Evolutionary conservation across 768 basidiomycete genomes (phyloP).

Genomic region (Boletellus ananas): DNA sequence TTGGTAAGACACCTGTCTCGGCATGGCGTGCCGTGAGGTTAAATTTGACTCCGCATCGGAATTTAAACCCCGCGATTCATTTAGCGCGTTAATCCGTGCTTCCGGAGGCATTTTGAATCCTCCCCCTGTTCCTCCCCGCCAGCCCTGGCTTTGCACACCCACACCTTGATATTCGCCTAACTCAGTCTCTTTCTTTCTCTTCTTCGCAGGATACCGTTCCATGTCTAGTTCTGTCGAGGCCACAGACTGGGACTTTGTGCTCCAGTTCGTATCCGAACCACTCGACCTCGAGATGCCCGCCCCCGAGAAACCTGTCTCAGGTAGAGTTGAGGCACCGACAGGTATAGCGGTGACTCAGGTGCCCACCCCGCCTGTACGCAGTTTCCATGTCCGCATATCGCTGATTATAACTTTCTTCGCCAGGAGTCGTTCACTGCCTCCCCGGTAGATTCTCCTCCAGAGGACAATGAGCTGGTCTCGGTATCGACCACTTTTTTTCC

Average conservation of each 20-base stretch:
- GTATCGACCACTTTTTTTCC: slow-evolving; percentile 84
- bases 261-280: slow-evolving; percentile 54
- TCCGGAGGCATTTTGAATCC: not conserved
- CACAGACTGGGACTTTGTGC: slow-evolving; percentile 58
- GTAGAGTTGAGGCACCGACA: slow-evolving; percentile 16
- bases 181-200: not conserved
- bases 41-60: slow-evolving; percentile 15
- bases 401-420: slow-evolving; percentile 4
- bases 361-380: slow-evolving; percentile 63
- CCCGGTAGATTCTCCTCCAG: slow-evolving; percentile 26
- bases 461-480: slow-evolving; percentile 57
- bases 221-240: slow-evolving; percentile 38
- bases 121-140: slow-evolving; percentile 21
- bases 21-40: slow-evolving; percentile 10
- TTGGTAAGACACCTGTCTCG: slow-evolving; percentile 13
- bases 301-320: slow-evolving; percentile 37
- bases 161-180: not conserved
- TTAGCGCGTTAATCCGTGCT: not conserved
- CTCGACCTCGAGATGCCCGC: slow-evolving; percentile 31
- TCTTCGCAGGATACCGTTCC: not conserved
- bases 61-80: slow-evolving; percentile 13
- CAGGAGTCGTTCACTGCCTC: slow-evolving; percentile 35
- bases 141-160: not conserved
- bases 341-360: slow-evolving; percentile 36
- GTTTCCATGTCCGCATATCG: not conserved